Conservation (phyloP, 2,329 filamentous ascomycete genomes). For the Uncinocarpus reesii region DNA sequence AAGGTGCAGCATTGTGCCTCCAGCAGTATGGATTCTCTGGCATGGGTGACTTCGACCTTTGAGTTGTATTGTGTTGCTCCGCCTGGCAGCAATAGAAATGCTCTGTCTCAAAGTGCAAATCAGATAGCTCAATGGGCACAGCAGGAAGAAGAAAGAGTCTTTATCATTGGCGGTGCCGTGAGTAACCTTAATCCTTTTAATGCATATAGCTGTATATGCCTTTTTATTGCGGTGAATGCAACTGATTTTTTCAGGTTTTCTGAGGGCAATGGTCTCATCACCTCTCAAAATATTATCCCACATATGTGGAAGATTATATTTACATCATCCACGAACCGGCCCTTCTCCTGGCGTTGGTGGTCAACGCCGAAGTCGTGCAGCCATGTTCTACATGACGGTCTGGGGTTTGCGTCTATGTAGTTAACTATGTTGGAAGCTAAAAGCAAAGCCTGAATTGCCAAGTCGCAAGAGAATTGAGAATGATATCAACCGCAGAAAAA, state of each 20-base stretch:
- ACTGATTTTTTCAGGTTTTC: slow-evolving; percentile 7
- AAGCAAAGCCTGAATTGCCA: not conserved
- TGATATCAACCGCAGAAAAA: not conserved
- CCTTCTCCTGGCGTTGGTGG: too few relatives aligned
- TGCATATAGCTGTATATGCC: too few relatives aligned
- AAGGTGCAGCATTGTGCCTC: slow-evolving; percentile 75
- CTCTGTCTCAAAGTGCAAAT: slow-evolving; percentile 75
- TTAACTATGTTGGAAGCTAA: not conserved
- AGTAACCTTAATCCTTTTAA: slow-evolving; percentile 18
- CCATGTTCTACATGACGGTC: too few relatives aligned
- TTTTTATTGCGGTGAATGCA: not conserved
- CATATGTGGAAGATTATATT: too few relatives aligned
- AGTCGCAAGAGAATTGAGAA: not conserved
- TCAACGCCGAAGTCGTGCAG: too few relatives aligned
- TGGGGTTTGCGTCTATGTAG: not conserved
- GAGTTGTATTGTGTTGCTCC: slow-evolving; percentile 94
- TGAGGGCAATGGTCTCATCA: not conserved
- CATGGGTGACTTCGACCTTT: slow-evolving; percentile 83
- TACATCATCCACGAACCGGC: too few relatives aligned
- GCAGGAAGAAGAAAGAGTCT: slow-evolving; percentile 82
- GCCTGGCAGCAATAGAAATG: slow-evolving; percentile 50
- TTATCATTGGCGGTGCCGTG: slow-evolving; percentile 96
- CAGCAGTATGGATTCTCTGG: slow-evolving; percentile 66
- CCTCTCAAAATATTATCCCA: too few relatives aligned
- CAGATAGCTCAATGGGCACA: slow-evolving; percentile 85